Conservation (phyloP, 306 rosid species). For the Ormosia semicastrata region DNA sequence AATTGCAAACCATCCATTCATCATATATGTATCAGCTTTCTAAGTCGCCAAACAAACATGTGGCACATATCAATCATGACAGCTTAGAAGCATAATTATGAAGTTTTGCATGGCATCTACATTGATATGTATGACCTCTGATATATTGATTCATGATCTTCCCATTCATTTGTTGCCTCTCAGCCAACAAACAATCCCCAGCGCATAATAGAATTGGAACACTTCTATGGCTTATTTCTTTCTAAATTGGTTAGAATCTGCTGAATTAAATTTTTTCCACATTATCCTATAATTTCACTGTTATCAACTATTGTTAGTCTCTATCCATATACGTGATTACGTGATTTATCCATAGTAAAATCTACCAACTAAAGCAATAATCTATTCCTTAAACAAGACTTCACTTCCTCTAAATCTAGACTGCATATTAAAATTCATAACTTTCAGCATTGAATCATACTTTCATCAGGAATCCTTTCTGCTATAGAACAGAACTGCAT, state of each 20-base stretch:
- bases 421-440: not conserved
- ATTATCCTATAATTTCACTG: not conserved
- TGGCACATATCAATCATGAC: not conserved
- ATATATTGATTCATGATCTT: not conserved
- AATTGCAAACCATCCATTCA: not conserved
- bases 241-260: not conserved
- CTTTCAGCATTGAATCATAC: not conserved
- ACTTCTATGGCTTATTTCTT: not conserved
- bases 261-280: not conserved
- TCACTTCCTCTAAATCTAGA: not conserved
- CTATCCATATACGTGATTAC: not conserved
- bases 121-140: not conserved
- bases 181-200: not conserved
- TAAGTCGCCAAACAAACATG: not conserved
- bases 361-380: not conserved
- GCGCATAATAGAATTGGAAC: not conserved
- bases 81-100: not conserved
- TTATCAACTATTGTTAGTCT: not conserved
- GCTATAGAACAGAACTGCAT: not conserved
- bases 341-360: not conserved
- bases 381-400: not conserved
- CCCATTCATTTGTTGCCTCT: not conserved
- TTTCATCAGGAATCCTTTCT: not conserved
- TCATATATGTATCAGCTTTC: not conserved
- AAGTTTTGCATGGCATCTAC: not conserved